Conservation (phyloP, 2,329 filamentous ascomycete species). For the Xylariaceae sp. region DNA sequence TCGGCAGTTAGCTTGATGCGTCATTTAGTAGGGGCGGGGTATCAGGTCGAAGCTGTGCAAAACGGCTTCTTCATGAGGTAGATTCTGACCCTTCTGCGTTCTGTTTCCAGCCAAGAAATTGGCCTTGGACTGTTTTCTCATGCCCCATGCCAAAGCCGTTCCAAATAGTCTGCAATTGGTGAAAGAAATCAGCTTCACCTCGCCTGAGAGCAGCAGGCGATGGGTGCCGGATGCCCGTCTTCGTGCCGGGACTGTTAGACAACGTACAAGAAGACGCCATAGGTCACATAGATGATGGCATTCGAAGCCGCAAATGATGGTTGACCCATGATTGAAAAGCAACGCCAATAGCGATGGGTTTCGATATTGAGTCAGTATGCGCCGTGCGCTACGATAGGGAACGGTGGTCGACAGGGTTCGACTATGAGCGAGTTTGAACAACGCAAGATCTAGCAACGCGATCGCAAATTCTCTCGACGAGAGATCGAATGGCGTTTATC, state of each 20-base stretch:
- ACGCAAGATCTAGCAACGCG: too few relatives aligned
- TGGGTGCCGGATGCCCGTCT: background rate
- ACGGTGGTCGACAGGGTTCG: too few relatives aligned
- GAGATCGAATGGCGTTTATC: too few relatives aligned
- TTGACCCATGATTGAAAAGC: conserved; percentile 56
- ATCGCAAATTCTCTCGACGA: too few relatives aligned
- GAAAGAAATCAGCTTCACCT: conserved; percentile 6
- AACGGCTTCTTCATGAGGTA: conserved; percentile 13
- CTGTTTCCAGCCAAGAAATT: conserved; percentile 73
- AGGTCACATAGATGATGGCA: conserved; percentile 77
- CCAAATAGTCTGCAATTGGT: conserved; percentile 56
- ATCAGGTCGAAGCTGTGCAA: conserved; percentile 11
- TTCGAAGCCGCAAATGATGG: conserved; percentile 75
- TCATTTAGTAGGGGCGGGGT: background rate
- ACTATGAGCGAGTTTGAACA: too few relatives aligned
- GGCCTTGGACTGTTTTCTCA: conserved; percentile 61
- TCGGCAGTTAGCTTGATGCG: conserved; percentile 29
- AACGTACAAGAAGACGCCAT: conserved; percentile 70
- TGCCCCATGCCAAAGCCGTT: conserved; percentile 52
- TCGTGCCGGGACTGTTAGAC: background rate
- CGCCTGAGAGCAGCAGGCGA: background rate
- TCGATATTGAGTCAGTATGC: background rate
- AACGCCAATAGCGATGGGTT: too few relatives aligned
- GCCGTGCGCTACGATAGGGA: background rate
- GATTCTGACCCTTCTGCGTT: conserved; percentile 74